Percentiles rank a stretch among this genome's conserved stretches.
These are phyloP conservation scores for Hemileia vastatrix DNA, from an alignment of 1,284 basidiomycete genomes.

Conservation along the genomic window DNA sequence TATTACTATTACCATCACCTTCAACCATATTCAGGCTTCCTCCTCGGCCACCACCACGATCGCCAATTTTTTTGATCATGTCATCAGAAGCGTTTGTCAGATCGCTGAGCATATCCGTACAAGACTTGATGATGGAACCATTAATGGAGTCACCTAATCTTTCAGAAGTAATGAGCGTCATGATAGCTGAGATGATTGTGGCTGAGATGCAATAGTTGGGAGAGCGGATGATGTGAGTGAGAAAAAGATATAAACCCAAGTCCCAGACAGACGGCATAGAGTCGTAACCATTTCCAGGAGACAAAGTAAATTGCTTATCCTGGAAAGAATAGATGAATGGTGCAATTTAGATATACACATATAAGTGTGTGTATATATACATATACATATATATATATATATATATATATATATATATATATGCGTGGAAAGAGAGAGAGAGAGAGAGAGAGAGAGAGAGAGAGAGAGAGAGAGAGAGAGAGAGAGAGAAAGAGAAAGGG, in stretches of 20 bases:
- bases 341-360: background rate
- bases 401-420: too few relatives aligned
- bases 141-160: constrained; percentile 85
- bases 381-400: too few relatives aligned
- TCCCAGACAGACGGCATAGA: constrained; percentile 70
- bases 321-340: constrained; percentile 43
- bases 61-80: constrained; percentile 12
- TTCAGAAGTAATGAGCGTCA: constrained; percentile 80
- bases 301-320: constrained; percentile 77
- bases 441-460: background rate
- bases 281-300: constrained; percentile 44
- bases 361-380: too few relatives aligned
- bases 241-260: constrained; percentile 72
- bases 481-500: background rate
- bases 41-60: constrained; percentile 10
- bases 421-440: too few relatives aligned
- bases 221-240: constrained; percentile 65
- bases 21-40: too few relatives aligned
- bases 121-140: constrained; percentile 78
- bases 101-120: constrained; percentile 39
- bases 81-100: constrained; percentile 12
- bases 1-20: too few relatives aligned
- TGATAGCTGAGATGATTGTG: constrained; percentile 68
- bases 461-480: too few relatives aligned
- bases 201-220: constrained; percentile 60